Percentiles rank a stretch among this genome's conserved stretches.
Conservation (phyloP, 1,284 basidiomycete genomes). For the Leccinum subatratum region DNA sequence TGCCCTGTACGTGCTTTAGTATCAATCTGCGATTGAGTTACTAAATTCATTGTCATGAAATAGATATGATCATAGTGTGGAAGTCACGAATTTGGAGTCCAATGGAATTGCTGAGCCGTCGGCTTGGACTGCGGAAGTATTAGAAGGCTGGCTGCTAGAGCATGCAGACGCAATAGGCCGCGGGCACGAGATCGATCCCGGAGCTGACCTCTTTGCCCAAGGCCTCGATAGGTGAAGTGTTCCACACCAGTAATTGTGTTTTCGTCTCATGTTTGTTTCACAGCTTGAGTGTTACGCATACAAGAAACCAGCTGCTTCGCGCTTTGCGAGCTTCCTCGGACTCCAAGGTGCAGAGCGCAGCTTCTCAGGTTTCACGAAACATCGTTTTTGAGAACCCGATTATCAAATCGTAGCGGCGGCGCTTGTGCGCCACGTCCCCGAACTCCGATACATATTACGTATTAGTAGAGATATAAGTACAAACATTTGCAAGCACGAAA, state of each 20-base stretch:
- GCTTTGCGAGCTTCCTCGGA: slow-evolving; percentile 9
- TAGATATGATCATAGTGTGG: slow-evolving; percentile 5
- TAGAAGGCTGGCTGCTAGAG: slow-evolving; percentile 9
- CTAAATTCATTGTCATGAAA: not conserved
- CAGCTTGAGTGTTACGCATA: slow-evolving; percentile 9
- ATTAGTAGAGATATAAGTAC: too few species aligned
- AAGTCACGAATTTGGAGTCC: not conserved
- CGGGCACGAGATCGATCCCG: slow-evolving; percentile 3
- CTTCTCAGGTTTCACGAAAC: slow-evolving; percentile 5
- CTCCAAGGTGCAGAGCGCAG: not conserved
- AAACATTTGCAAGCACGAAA: too few species aligned
- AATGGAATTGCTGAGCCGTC: not conserved
- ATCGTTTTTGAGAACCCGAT: slow-evolving; percentile 14
- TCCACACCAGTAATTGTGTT: too few species aligned
- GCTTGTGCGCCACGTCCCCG: too few species aligned
- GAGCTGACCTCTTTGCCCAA: slow-evolving; percentile 10
- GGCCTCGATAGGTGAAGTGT: slow-evolving; percentile 16
- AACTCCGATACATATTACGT: too few species aligned
- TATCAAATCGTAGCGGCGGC: not conserved
- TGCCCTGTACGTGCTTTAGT: slow-evolving; percentile 13
- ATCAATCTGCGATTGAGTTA: not conserved
- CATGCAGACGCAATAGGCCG: slow-evolving; percentile 1
- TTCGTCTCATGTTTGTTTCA: not conserved
- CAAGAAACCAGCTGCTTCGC: slow-evolving; percentile 3
- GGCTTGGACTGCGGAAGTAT: slow-evolving; percentile 2